These are phyloP conservation scores for Epichloe bromicola DNA, from an alignment of 2,329 filamentous ascomycete genomes.

Conservation along the genomic window DNA sequence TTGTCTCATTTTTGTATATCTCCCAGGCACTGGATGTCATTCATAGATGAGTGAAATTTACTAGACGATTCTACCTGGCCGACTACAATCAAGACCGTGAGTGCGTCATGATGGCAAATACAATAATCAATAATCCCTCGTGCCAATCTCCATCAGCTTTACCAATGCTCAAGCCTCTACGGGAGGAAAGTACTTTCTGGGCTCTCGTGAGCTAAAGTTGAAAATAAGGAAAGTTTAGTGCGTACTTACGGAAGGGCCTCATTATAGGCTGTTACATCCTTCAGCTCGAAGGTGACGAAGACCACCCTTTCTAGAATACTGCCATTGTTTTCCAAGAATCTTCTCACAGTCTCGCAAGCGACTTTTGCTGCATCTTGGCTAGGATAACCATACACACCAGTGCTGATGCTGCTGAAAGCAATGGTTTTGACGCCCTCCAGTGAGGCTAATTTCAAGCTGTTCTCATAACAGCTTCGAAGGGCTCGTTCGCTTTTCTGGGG, in stretches of 20 bases:
- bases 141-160: background rate
- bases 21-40: background rate
- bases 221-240: background rate
- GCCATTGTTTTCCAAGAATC: slow-evolving; percentile 36
- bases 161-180: background rate
- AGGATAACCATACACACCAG: slow-evolving; percentile 83
- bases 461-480: slow-evolving; percentile 52
- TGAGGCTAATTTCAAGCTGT: slow-evolving; percentile 59
- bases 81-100: background rate
- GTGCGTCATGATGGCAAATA: background rate
- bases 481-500: slow-evolving; percentile 31
- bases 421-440: slow-evolving; percentile 53
- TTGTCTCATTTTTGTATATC: background rate
- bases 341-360: slow-evolving; percentile 47
- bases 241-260: slow-evolving; percentile 51
- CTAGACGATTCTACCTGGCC: background rate
- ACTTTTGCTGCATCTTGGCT: slow-evolving; percentile 57
- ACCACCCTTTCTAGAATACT: slow-evolving; percentile 55
- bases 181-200: slow-evolving; percentile 17
- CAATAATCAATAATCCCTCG: background rate
- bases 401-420: slow-evolving; percentile 77
- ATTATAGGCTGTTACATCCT: slow-evolving; percentile 66
- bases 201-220: background rate
- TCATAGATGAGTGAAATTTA: background rate
- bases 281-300: slow-evolving; percentile 72